Percentiles rank a stretch among this genome's conserved stretches.
Evolutionary conservation across 345 rosid genomes (phyloP).

Genomic region (Diplotaxis tenuifolia): DNA sequence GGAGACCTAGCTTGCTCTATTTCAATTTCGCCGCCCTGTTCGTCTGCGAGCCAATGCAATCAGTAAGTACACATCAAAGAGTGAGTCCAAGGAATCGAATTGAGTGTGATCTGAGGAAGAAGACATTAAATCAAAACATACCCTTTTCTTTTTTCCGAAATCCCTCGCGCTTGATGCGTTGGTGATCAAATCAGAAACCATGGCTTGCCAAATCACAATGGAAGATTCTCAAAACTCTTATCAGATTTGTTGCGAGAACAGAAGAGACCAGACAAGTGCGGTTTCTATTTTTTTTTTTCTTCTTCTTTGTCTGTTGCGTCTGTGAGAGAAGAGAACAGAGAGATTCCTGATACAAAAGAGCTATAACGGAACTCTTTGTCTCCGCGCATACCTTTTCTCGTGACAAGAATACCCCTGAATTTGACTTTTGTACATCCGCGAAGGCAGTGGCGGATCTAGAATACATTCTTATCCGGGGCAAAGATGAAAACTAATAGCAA

Average conservation of each 20-base stretch:
- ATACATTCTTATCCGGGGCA: too few species aligned
- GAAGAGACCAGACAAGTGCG: constrained; percentile 40
- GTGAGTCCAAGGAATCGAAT: not conserved
- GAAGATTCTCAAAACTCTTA: constrained; percentile 55
- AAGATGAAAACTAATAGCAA: too few species aligned
- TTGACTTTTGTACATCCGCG: constrained; percentile 19
- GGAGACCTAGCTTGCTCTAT: too few species aligned
- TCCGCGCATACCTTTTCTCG: constrained; percentile 38
- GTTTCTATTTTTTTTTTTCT: constrained; percentile 1
- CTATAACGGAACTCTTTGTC: constrained; percentile 78
- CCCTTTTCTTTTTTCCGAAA: constrained; percentile 78
- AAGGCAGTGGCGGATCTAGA: not conserved
- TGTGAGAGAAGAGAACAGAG: constrained; percentile 31
- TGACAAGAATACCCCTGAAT: constrained; percentile 22
- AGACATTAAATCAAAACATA: constrained; percentile 12
- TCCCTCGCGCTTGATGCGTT: constrained; percentile 54
- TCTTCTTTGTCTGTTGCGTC: not conserved
- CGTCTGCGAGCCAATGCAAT: not conserved
- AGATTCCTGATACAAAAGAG: constrained; percentile 37
- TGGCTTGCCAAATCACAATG: constrained; percentile 24
- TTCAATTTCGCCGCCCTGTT: too few species aligned
- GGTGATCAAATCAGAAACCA: constrained; percentile 69
- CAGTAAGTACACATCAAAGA: too few species aligned
- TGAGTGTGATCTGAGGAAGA: not conserved
- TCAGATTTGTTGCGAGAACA: constrained; percentile 32